Evolutionary conservation across 768 basidiomycete species (phyloP), one percentile per base, ranked within the genome.

Genomic region (Vishniacozyma victoriae): DNA sequence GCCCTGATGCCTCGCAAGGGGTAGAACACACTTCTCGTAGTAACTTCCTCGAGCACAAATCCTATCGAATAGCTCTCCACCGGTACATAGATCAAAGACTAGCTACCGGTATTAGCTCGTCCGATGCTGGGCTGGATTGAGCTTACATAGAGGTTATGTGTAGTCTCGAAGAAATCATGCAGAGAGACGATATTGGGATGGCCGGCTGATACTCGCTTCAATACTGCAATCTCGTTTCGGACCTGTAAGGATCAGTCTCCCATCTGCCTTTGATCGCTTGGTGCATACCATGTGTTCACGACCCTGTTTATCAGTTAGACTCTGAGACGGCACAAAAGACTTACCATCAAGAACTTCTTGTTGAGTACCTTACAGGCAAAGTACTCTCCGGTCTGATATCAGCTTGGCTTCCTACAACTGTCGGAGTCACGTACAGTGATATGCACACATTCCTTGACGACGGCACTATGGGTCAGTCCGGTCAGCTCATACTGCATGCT

Each of bases 281-380:
- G 15, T 39, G 46, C 82, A 59, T 18, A 91, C 93, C 93, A 99
- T 97, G 70, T 92, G 83, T 75, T 97, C 93, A 55, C 93, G 78
- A 4, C 93, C 93, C 70, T 93, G 39, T 14, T 22, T 18, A 41
- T 41, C 39, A 41, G 39, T 22, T 4, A 12, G 18, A 41, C 14
- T 9, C n/a, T 5, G 25, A 14, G 5, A 16, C 1, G 22, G 16
- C 13, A 24, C 12, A 1, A 46, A n/a, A 20, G 36, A 27, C 60
- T 25, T 12, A 62, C 63, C 23, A 55, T 26, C 26, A 68, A 39
- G 57, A 68, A 68, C 52, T 92, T 90, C 79, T 97, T 97, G 82
- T 93, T 96, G 75, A 96, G 91, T 64, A 97, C 95, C 74, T 99
- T 99, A 80, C 92, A 96, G 18, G 93, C 95, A 77, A 85, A 97